Conservation (phyloP, 176 grass and related monocot species). For the Carex cristatella region DNA sequence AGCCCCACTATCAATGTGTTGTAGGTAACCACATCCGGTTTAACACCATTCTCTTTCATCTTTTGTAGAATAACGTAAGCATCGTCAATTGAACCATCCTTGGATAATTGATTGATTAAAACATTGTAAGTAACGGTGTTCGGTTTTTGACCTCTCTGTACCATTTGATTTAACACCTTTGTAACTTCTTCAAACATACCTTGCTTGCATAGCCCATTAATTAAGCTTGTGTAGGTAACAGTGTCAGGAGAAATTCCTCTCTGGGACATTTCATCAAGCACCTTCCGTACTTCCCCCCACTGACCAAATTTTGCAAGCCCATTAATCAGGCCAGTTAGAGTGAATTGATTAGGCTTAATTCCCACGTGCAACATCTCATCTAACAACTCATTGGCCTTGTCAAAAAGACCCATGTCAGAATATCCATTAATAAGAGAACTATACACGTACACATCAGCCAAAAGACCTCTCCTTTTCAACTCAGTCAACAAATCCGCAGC, state of each 20-base stretch:
- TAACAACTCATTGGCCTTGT: conserved; percentile 26
- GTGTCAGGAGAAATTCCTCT: conserved; percentile 7
- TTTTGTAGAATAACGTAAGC: conserved; percentile 31
- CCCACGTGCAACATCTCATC: conserved; percentile 20
- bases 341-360: neutral
- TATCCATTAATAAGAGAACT: conserved; percentile 18
- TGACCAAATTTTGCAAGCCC: conserved; percentile 22
- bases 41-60: conserved; percentile 25
- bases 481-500: conserved; percentile 18
- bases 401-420: conserved; percentile 22
- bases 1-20: conserved; percentile 32
- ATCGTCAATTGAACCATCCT: conserved; percentile 30
- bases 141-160: conserved; percentile 28
- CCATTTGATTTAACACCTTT: conserved; percentile 27
- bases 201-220: conserved; percentile 36
- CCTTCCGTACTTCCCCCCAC: neutral
- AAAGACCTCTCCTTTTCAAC: conserved; percentile 7
- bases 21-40: conserved; percentile 33
- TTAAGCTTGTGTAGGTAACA: conserved; percentile 16
- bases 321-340: conserved; percentile 14
- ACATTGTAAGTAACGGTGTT: conserved; percentile 36
- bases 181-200: conserved; percentile 22
- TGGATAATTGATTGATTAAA: conserved; percentile 37
- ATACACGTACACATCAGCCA: conserved; percentile 19
- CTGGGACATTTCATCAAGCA: conserved; percentile 16